These are phyloP conservation scores for Pedinophyceae sp. DNA, from an alignment of 139 green algal species.

Conservation along the genomic window DNA sequence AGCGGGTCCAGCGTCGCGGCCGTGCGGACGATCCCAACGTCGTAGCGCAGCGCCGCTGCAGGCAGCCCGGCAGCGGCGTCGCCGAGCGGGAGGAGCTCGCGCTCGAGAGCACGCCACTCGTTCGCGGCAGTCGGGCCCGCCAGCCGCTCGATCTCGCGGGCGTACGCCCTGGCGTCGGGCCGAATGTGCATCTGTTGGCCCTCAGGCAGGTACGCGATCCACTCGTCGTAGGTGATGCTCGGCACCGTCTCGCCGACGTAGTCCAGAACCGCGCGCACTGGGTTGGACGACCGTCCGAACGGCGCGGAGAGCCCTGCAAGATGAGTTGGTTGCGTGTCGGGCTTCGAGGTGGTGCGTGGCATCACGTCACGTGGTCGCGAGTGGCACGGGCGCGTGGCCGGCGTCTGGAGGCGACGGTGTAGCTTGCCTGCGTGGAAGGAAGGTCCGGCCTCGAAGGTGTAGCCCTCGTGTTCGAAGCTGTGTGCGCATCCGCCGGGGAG, in stretches of 20 bases:
- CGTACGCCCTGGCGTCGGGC: slow-evolving; percentile 1
- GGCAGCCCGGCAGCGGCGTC: slow-evolving; percentile 10
- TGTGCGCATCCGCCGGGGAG: slow-evolving; percentile 64
- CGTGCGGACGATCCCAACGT: slow-evolving; percentile 7
- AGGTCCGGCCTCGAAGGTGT: slow-evolving; percentile 72
- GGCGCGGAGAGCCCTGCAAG: no score
- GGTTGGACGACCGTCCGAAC: no score
- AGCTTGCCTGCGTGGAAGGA: slow-evolving; percentile 71
- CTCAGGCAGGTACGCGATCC: slow-evolving; percentile 4
- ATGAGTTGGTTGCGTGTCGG: slow-evolving; percentile 55
- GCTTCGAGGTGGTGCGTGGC: slow-evolving; percentile 31
- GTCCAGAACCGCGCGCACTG: not conserved
- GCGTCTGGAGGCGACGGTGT: no score
- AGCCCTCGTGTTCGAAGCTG: slow-evolving; percentile 26
- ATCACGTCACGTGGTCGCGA: no score
- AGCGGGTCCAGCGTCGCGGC: not conserved
- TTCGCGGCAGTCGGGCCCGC: not conserved
- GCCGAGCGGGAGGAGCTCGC: slow-evolving; percentile 6
- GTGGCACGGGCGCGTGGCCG: no score
- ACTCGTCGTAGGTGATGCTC: slow-evolving; percentile 9
- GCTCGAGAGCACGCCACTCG: not conserved
- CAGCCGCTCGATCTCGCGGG: not conserved
- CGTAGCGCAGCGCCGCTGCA: slow-evolving; percentile 7
- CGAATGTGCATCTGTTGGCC: slow-evolving; percentile 1
- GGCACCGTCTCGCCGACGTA: not conserved